Conservation (phyloP, 2,329 filamentous ascomycete genomes). For the Clathrospora elynae region DNA sequence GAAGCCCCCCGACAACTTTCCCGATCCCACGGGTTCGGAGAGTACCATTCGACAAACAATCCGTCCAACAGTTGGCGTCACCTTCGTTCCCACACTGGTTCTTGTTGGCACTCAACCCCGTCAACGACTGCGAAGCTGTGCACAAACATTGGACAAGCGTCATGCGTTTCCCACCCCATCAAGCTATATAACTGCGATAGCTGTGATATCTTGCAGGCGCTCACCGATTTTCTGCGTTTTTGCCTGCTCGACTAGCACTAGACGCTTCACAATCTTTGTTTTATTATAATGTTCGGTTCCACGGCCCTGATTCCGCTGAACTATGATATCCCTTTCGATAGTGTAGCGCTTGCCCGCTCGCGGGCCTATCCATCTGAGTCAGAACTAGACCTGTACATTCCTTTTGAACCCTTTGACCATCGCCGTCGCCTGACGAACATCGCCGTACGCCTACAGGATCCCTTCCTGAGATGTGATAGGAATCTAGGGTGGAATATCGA, state of each 20-base stretch:
- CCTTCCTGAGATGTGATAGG: constrained; percentile 23
- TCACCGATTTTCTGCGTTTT: background rate
- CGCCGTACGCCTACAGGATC: constrained; percentile 28
- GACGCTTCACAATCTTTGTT: background rate
- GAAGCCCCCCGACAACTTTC: no score
- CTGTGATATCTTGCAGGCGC: background rate
- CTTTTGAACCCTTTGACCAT: constrained; percentile 3
- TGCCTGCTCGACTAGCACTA: background rate
- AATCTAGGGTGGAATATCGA: constrained; percentile 50
- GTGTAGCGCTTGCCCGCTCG: background rate
- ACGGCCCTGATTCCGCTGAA: constrained; percentile 13
- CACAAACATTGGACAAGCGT: background rate
- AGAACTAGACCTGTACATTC: constrained; percentile 21
- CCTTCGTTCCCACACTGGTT: background rate
- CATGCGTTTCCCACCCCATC: background rate
- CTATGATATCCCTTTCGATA: constrained; percentile 15
- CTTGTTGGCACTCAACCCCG: background rate
- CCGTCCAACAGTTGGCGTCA: background rate
- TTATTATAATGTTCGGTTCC: constrained; percentile 23
- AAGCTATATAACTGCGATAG: background rate
- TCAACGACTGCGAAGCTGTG: background rate
- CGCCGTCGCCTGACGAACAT: constrained; percentile 9
- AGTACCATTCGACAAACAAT: constrained; percentile 6
- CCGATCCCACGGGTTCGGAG: background rate
- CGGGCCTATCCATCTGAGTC: constrained; percentile 24